phyloP scores from a whole-genome alignment of 164 flowering plant species.

The Tinospora cordifolia region DNA sequence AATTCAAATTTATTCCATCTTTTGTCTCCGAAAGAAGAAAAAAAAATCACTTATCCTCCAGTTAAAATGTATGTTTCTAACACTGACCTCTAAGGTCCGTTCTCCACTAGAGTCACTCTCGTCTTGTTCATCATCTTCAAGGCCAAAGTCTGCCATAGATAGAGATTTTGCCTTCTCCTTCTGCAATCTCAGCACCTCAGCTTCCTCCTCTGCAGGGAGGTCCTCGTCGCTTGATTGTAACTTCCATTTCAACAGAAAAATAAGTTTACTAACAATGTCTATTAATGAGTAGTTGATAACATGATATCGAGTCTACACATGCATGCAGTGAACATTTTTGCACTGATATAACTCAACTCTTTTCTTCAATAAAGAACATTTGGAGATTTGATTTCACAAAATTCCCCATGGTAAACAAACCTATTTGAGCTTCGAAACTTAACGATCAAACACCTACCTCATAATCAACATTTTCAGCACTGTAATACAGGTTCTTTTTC shows the following conservation, averaged over 20 bases:
- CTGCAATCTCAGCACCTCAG: slow-evolving; percentile 49
- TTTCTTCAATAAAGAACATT: not conserved
- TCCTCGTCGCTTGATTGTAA: slow-evolving; percentile 73
- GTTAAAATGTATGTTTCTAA: not conserved
- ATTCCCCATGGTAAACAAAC: too few species aligned
- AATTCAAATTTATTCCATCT: not conserved
- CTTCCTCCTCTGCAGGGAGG: slow-evolving; percentile 54
- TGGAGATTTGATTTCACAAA: not conserved
- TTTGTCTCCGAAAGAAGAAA: not conserved
- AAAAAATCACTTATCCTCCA: not conserved
- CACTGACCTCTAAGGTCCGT: slow-evolving; percentile 47
- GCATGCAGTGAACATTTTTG: too few species aligned
- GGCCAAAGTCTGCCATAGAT: slow-evolving; percentile 57
- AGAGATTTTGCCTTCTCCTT: slow-evolving; percentile 40
- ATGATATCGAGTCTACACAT: not conserved
- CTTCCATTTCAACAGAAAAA: slow-evolving; percentile 23
- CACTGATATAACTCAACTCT: too few species aligned
- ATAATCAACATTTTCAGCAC: slow-evolving; percentile 52
- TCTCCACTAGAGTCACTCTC: slow-evolving; percentile 38
- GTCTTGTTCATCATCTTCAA: slow-evolving; percentile 46
- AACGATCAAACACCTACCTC: slow-evolving; percentile 35
- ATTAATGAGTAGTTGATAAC: not conserved
- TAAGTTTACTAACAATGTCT: not conserved
- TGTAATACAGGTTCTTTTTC: slow-evolving; percentile 30
- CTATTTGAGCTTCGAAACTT: too few species aligned